Evolutionary conservation across 2,329 filamentous ascomycete species (phyloP), one percentile per base, ranked within the genome.

Genomic region (Colletotrichum sp.): DNA sequence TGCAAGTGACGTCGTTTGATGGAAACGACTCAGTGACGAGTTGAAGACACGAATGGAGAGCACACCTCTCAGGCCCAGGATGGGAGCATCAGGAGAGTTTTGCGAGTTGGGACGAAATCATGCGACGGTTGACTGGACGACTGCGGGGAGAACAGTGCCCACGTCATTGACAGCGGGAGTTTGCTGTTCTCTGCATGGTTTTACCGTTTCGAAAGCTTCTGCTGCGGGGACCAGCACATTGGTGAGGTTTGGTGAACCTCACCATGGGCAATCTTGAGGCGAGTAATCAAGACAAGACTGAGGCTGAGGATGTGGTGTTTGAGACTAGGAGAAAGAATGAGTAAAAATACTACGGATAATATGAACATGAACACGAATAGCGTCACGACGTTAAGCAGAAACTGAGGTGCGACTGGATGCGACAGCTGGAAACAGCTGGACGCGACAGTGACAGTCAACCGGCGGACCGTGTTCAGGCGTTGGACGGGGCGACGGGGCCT

Each of bases 141-240:
- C 64, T 30, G 70, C 30, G 57, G 55, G 28, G 30, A 52, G 39
- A 61, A 60, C n/a, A 16, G 69, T 48, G 28, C 52, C 24, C 30
- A 57, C 64, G 71, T 65, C 34, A 66, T 30, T 76, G 70, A 74
- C 74, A 76, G 74, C 74, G 71, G 70, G 74, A 76, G 73, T 74
- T 66, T 76, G 74, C 64, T 69, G 65, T 73, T 68, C 26, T 65
- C 52, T 69, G 59, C 64, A 76, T 61, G 71, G 74, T 16, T 76
- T 48, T 39, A 16, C 48, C 52, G 67, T 64, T 60, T 67, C 26
- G 15, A 57, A 36, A 48, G 18, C 32, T 61, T 39, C 61, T 64
- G 48, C 34, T 34, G 67, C 59, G 61, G 26, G 55, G 39, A 16
- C 10, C 34, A 36, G 16, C 34, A 18, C 26, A 15, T 24, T 24